Evolutionary conservation across 2,329 filamentous ascomycete species (phyloP).

Genomic region (Tolypocladium amazonense): DNA sequence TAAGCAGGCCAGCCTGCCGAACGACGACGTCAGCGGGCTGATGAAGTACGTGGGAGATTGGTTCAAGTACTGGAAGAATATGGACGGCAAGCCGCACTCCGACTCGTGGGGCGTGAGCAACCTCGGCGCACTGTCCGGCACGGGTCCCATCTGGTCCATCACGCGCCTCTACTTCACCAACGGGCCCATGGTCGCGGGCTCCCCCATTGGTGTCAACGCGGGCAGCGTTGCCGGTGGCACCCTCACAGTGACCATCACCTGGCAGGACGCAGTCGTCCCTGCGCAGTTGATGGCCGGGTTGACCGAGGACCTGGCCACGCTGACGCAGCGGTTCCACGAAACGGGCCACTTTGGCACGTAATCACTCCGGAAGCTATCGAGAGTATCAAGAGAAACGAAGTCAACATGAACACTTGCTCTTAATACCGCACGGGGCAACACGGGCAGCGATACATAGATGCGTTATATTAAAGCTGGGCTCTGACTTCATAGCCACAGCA

Average conservation of each 20-base stretch:
- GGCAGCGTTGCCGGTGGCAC: conserved; percentile 30
- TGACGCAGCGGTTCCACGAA: conserved; percentile 9
- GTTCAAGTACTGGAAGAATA: conserved; percentile 25
- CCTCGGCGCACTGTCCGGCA: conserved; percentile 29
- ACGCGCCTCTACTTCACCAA: conserved; percentile 39
- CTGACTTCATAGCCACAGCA: not conserved
- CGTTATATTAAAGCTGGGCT: not conserved
- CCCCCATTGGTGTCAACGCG: conserved; percentile 33
- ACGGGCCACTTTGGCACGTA: conserved; percentile 10
- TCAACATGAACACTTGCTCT: fast-evolving
- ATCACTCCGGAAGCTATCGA: not conserved
- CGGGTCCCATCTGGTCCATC: conserved; percentile 20
- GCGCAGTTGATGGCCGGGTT: conserved; percentile 25
- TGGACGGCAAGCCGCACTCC: conserved; percentile 30
- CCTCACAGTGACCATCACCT: conserved; percentile 33
- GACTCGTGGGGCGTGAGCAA: conserved; percentile 43
- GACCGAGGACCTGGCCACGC: conserved; percentile 21
- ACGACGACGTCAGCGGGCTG: conserved; percentile 32
- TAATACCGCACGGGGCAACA: not conserved
- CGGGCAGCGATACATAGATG: not conserved
- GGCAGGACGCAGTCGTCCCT: conserved; percentile 35
- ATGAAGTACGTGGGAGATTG: conserved; percentile 33
- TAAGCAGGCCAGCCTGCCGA: conserved; percentile 22
- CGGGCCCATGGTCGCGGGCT: conserved; percentile 29
- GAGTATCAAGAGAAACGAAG: not conserved